phyloP scores from a whole-genome alignment of 2,329 filamentous ascomycete genomes.

The Plenodomus lindquistii region DNA sequence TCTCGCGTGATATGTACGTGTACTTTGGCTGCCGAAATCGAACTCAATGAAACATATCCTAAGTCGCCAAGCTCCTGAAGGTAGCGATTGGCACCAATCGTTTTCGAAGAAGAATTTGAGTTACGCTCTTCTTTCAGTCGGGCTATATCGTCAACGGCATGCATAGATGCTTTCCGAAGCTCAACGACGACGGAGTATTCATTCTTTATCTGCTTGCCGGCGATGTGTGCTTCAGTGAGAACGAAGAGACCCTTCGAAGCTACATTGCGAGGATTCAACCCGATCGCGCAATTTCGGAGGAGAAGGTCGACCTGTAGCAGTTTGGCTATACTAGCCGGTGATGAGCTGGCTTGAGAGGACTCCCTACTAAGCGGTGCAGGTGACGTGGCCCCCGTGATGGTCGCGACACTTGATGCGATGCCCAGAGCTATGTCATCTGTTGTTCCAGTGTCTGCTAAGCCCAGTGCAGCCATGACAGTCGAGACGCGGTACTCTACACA shows the following conservation, averaged over 20 bases:
- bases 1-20: conserved; percentile 63
- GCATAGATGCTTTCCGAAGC: conserved; percentile 78
- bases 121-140: conserved; percentile 43
- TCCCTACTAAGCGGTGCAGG: conserved; percentile 44
- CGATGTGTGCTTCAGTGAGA: conserved; percentile 75
- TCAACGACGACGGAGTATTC: conserved; percentile 67
- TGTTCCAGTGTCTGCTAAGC: conserved; percentile 65
- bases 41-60: conserved; percentile 86
- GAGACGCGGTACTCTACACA: conserved; percentile 88
- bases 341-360: conserved; percentile 29
- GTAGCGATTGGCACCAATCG: conserved; percentile 45
- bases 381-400: conserved; percentile 68
- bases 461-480: conserved; percentile 78
- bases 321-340: conserved; percentile 30
- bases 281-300: conserved; percentile 78
- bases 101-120: conserved; percentile 5
- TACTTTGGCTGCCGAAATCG: conserved; percentile 79
- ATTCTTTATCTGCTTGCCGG: conserved; percentile 68
- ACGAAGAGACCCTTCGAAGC: conserved; percentile 77
- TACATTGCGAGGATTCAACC: conserved; percentile 78
- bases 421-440: conserved; percentile 72
- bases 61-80: conserved; percentile 57
- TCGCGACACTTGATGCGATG: conserved; percentile 78
- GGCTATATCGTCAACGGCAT: conserved; percentile 77
- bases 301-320: conserved; percentile 70